These are phyloP conservation scores for Durotheca rogersii DNA, from an alignment of 495 filamentous ascomycete species.

Conservation along the genomic window DNA sequence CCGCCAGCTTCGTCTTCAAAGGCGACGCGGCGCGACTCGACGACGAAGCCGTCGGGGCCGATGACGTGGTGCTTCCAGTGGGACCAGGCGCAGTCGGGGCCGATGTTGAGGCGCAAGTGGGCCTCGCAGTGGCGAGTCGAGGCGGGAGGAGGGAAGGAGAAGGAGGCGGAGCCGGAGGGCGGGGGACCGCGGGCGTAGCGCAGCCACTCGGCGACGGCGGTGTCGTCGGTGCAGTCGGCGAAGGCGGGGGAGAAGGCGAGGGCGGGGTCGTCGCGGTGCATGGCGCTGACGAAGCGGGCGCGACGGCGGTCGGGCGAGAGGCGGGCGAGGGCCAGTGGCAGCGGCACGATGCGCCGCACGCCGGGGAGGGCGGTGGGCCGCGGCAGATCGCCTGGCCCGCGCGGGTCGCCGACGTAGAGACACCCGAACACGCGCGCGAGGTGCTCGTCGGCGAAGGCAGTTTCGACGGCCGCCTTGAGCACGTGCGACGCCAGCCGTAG, in stretches of 20 bases:
- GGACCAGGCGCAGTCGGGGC: constrained; percentile 14
- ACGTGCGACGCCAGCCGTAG: constrained; percentile 19
- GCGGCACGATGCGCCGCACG: constrained; percentile 2
- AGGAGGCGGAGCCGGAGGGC: constrained; percentile 9
- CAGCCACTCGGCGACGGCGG: constrained; percentile 19
- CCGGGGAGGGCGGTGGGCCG: too few relatives aligned
- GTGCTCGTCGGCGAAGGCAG: constrained; percentile 21
- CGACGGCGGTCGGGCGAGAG: constrained; percentile 14
- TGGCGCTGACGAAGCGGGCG: constrained; percentile 10
- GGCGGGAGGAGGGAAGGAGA: too few relatives aligned
- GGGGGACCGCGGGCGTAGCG: constrained; percentile 17
- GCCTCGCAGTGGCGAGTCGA: too few relatives aligned
- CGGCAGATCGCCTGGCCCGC: too few relatives aligned
- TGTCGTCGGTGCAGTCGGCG: constrained; percentile 16
- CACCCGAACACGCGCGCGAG: constrained; percentile 12
- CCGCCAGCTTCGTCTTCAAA: constrained; percentile 9
- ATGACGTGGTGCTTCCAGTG: constrained; percentile 23
- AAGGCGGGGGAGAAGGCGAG: constrained; percentile 1
- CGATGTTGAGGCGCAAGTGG: constrained; percentile 5
- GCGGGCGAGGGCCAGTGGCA: constrained; percentile 7
- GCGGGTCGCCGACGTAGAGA: constrained; percentile 18
- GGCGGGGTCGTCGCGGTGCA: constrained; percentile 10
- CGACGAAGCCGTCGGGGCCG: constrained; percentile 13
- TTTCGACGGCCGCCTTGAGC: constrained; percentile 17
- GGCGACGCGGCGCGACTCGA: constrained; percentile 11